Base-by-base conservation (phyloP, 805 yeast species). In the Wickerhamiella occidentalis region DNA sequence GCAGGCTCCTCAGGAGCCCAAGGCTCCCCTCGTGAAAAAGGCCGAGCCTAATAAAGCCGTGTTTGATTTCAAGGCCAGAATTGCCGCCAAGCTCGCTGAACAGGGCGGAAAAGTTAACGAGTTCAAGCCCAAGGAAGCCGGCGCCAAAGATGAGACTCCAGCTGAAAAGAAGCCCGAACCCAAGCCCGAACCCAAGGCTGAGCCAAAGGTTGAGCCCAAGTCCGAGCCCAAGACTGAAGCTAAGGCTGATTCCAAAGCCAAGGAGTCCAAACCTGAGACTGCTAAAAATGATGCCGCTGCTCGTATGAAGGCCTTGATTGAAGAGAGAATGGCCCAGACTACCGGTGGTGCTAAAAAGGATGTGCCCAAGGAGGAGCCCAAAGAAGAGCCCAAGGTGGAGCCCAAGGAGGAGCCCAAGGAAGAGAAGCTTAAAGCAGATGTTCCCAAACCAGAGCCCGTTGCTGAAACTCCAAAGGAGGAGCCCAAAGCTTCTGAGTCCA, bases 171-270 rank as follows among this genome's bases (percentile, higher is more conserved):
- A 23, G 26, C 26, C 26, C 26, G 26, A 23, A 8, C 26, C 41
- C 33, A 26, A 45, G 29, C 33, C 47, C 12, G 35, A 30, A 29
- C 15, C 45, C 23, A 28, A 25, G 40, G 33, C 25, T 19, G 37
- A 42, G 35, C 30, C 46, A 6, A 37, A 47, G 44, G 45, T 43
- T 9, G 56, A 52, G 33, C 54, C 51, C 23, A 55, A 41, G 47
- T 48, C 50, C 41, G 58, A 40, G 51, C 43, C 50, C 37, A 49
- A 45, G 47, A 46, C 40, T 36, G 52, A 46, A 53, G 51, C 37
- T 40, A 55, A 18, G 28, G 37, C 25, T 12, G 30, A 15, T 11
- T 15, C 30, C 3, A 6, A 29, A 13, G n/a, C n/a, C 33, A 6
- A 11, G 7, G 33, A 29, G 33, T 13, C 33, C 33, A 29, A 29